phyloP scores from a whole-genome alignment of 1,284 basidiomycete genomes.

The Cutaneotrichosporon arboriforme region DNA sequence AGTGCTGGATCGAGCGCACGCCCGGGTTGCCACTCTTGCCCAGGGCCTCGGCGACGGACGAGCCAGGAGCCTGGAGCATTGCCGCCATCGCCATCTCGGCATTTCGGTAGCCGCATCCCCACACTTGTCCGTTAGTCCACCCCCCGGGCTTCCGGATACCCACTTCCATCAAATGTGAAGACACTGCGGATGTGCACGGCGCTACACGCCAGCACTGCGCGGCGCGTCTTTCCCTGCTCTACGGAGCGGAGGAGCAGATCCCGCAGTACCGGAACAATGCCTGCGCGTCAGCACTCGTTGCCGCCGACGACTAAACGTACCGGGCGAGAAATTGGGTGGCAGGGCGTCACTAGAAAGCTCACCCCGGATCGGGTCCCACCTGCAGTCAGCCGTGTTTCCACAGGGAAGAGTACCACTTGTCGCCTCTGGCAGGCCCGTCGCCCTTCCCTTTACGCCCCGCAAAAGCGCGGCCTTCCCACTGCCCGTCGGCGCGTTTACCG shows the following conservation, averaged over 20 bases:
- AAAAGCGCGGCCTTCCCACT: conserved; percentile 37
- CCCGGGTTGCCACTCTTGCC: conserved; percentile 53
- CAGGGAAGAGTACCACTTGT: conserved; percentile 28
- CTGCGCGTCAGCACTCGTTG: conserved; percentile 49
- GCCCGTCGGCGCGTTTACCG: conserved; percentile 8
- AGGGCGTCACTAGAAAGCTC: conserved; percentile 15
- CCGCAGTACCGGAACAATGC: conserved; percentile 62
- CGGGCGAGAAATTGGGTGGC: conserved; percentile 67
- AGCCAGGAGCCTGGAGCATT: conserved; percentile 52
- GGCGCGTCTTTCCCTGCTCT: conserved; percentile 53
- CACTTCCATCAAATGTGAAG: conserved; percentile 63
- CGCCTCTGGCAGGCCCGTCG: conserved; percentile 25
- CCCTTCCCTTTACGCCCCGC: conserved; percentile 28
- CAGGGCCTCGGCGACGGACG: conserved; percentile 25
- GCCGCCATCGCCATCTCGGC: conserved; percentile 73
- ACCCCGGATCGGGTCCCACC: conserved; percentile 40
- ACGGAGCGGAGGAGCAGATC: conserved; percentile 56
- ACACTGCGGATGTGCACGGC: conserved; percentile 60
- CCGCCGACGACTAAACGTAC: conserved; percentile 49
- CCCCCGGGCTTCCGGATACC: conserved; percentile 55
- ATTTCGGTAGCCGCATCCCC: conserved; percentile 63
- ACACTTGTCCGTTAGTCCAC: too few relatives aligned
- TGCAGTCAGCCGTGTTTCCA: conserved; percentile 14
- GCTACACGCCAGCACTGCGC: conserved; percentile 62
- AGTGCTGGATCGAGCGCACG: conserved; percentile 64